Evolutionary conservation across 1,139 yeast species (phyloP).

Genomic region (Saccharomycopsis hybrid): DNA sequence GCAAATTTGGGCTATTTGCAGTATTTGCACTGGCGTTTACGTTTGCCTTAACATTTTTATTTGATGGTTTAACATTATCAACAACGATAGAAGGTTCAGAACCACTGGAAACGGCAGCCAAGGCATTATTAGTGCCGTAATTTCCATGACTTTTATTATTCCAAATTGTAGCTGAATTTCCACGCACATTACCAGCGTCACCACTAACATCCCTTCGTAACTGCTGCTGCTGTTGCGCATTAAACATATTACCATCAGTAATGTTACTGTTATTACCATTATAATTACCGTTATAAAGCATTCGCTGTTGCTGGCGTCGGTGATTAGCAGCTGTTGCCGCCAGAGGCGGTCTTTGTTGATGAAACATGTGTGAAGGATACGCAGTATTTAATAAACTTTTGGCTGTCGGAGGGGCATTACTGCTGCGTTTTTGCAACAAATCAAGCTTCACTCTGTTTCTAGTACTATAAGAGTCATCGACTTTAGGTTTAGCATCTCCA

Average conservation of each 20-base stretch:
- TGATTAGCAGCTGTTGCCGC: no score
- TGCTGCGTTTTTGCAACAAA: constrained; percentile 7
- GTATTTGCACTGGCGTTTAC: no score
- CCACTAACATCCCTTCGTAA: not conserved
- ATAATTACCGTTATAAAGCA: no score
- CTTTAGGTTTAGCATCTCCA: not conserved
- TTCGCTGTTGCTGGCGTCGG: no score
- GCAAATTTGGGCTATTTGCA: not conserved
- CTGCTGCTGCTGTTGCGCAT: not conserved
- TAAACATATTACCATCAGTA: no score
- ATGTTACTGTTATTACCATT: no score
- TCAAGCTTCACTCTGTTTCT: constrained; percentile 15
- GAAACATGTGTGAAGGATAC: constrained; percentile 20
- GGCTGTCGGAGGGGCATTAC: constrained; percentile 19
- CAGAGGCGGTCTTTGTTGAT: constrained; percentile 12
- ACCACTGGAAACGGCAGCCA: no score
- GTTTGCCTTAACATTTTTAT: not conserved
- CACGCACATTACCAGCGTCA: not conserved
- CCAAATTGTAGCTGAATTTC: no score
- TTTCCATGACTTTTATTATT: not conserved
- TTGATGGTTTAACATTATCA: not conserved
- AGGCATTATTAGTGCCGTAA: not conserved
- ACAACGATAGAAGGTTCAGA: no score
- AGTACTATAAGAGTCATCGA: no score
- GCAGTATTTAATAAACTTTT: constrained; percentile 18